phyloP scores from a whole-genome alignment of 768 basidiomycete genomes.

The Rhizopogon vesiculosus region DNA sequence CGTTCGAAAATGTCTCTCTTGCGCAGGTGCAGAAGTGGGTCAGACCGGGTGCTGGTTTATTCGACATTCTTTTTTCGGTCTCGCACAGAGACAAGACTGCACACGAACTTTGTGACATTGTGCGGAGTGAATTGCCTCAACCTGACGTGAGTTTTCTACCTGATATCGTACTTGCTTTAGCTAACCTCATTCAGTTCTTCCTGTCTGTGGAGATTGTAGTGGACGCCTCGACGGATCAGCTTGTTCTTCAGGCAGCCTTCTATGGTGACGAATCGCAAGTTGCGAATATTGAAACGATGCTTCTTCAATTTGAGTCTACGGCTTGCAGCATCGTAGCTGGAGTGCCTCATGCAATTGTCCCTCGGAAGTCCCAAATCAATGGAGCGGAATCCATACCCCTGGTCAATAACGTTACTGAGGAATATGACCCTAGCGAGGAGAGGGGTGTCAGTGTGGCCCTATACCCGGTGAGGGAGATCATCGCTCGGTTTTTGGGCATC shows the following conservation, averaged over 20 bases:
- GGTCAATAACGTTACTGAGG: not conserved
- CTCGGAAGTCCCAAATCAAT: not conserved
- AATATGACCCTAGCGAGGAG: not conserved
- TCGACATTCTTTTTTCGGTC: conserved; percentile 28
- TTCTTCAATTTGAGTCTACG: conserved; percentile 19
- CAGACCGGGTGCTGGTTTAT: conserved; percentile 15
- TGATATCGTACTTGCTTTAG: not conserved
- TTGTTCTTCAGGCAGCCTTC: conserved; percentile 19
- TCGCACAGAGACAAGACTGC: conserved; percentile 17
- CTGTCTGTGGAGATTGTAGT: conserved; percentile 22
- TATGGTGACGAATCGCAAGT: conserved; percentile 13
- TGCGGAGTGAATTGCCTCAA: conserved; percentile 25
- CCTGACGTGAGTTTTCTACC: conserved; percentile 21
- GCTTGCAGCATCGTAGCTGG: conserved; percentile 14
- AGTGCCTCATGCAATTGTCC: not conserved
- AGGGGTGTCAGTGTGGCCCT: conserved; percentile 1
- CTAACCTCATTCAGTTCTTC: conserved; percentile 12
- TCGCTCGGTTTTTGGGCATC: conserved; percentile 16
- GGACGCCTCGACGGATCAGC: conserved; percentile 11
- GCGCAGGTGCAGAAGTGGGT: conserved; percentile 27
- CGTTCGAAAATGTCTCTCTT: conserved; percentile 27
- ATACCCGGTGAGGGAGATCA: conserved; percentile 7
- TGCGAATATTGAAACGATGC: conserved; percentile 13
- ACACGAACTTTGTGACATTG: conserved; percentile 18
- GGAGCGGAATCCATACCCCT: not conserved